Base-by-base conservation (phyloP, 2,329 filamentous ascomycete genomes). In the Sarocladium oryzae region DNA sequence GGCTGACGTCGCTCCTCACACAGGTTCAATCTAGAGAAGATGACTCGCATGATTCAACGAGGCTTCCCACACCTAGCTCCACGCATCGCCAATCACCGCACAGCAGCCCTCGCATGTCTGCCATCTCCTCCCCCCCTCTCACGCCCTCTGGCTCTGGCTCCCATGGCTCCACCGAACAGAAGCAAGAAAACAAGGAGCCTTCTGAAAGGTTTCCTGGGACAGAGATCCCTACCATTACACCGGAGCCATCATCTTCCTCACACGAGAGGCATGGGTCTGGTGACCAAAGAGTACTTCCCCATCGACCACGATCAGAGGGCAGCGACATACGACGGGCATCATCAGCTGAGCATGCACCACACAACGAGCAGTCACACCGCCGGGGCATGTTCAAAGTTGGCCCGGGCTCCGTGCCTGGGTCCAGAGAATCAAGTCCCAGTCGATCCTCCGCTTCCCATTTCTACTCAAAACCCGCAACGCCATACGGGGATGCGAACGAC, bases 71-170 rank as follows among this genome's bases (percentile, higher is more conserved):
- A 51, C 84, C 82, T 49, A 81, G 70, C 56, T 84, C 85, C 56
- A 84, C 84, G 50, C 74, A 74, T 53, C 79, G 77, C 58, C 77
- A 79, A 55, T 90, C 86, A 52, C 84, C 86, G 26, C 78, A 77
- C 63, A 73, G 82, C 36, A 87, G 84, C 56, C 85, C 88, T 54
- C 78, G 79, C 54, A 72, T 79, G 40, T 82, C 84, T 53, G 81
- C 86, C 52, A 80, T 95, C 70, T 87, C 92, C 59, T 95, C 91
- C 10, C 92, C 92, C 57, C 90, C 90, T 37, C 77, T 97, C 50
- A 96, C 91, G 11, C 92, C 92, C 16, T 84, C 89, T 51, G 90
- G 84, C 49, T 92, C 89, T 38, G 71, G 71, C 18, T 69, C 68
- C 64, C 63, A 58, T 30, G 28, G 28, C 40, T 63, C 57, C 33